These are phyloP conservation scores for Solanum pennellii DNA, from an alignment of 257 asterid genomes.

Conservation along the genomic window DNA sequence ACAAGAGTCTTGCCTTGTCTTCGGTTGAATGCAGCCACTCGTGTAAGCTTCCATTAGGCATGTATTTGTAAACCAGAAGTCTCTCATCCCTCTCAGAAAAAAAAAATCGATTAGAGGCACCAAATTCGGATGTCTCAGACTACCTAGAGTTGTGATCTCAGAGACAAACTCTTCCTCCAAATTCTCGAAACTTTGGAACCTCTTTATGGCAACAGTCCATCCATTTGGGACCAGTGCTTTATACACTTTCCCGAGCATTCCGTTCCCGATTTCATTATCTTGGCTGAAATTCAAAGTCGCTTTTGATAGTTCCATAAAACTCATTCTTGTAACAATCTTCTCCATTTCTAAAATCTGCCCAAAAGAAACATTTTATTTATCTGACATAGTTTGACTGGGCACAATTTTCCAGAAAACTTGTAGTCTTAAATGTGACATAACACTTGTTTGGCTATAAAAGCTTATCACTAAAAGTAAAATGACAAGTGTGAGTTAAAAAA, in stretches of 20 bases:
- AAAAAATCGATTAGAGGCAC: background rate
- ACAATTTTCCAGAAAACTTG: background rate
- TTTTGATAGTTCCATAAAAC: background rate
- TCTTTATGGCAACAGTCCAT: background rate
- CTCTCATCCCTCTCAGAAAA: background rate
- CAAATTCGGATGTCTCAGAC: background rate
- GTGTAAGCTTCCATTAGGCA: background rate
- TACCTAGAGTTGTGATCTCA: background rate
- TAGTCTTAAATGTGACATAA: background rate
- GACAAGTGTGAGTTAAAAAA: too few relatives aligned
- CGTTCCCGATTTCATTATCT: background rate
- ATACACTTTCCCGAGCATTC: background rate
- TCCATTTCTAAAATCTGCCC: background rate
- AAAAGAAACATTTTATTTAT: background rate
- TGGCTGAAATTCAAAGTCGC: background rate
- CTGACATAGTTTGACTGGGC: background rate
- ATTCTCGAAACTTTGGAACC: background rate
- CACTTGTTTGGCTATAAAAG: background rate
- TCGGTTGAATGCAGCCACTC: background rate
- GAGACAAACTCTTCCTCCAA: background rate
- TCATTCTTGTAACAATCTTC: background rate
- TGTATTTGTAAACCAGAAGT: background rate
- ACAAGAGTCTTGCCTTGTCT: background rate
- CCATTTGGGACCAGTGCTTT: background rate
- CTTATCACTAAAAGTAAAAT: background rate